These are phyloP conservation scores for Boechera retrofracta DNA, from an alignment of 345 rosid species.

Conservation along the genomic window DNA sequence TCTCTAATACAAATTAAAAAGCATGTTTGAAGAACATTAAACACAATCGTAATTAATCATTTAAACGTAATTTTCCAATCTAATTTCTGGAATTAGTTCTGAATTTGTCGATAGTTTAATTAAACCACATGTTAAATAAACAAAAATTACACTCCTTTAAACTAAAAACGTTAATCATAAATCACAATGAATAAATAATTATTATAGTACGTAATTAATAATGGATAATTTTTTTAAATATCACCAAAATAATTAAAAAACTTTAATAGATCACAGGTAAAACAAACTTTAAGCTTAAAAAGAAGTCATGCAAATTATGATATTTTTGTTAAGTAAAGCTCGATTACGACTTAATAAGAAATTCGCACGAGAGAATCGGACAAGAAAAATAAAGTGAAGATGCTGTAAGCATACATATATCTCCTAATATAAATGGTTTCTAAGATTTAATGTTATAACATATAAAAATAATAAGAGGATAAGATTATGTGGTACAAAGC, in stretches of 20 bases:
- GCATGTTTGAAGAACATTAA: neutral
- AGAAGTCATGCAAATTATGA: neutral
- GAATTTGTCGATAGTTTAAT: neutral
- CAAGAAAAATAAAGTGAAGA: conserved; percentile 38
- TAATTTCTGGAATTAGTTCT: neutral
- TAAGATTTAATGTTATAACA: neutral
- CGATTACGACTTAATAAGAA: conserved; percentile 15
- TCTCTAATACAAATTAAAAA: neutral
- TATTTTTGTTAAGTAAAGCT: neutral
- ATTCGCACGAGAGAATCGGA: conserved; percentile 28
- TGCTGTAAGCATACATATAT: conserved; percentile 29
- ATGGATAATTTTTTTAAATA: neutral
- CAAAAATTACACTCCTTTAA: neutral
- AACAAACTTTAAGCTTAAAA: neutral
- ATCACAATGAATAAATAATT: neutral
- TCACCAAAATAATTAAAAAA: neutral
- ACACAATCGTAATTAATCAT: neutral
- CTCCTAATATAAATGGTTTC: neutral
- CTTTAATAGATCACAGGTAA: neutral
- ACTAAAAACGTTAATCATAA: neutral
- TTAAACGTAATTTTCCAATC: neutral
- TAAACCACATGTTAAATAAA: neutral
- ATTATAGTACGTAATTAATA: neutral
- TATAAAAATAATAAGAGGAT: conserved; percentile 29
- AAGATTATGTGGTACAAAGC: conserved; percentile 39